A percentile compares a stretch with the other conserved stretches of the same genome.
These are phyloP conservation scores for Neophaeococcomyces mojaviensis DNA, from an alignment of 2,329 filamentous ascomycete genomes.

Conservation along the genomic window DNA sequence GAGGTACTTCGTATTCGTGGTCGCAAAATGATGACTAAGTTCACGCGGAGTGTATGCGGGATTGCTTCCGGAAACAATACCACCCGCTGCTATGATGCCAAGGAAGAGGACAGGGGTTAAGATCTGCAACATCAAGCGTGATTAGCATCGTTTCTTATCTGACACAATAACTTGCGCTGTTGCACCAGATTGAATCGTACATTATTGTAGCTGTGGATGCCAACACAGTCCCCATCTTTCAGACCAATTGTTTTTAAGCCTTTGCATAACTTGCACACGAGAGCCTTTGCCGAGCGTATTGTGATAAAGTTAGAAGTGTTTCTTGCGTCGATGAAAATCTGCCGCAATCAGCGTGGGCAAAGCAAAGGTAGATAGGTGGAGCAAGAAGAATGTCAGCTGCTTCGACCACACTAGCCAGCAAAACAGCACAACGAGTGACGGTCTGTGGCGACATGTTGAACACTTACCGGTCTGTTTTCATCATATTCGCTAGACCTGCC, in stretches of 20 bases:
- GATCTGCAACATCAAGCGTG: conserved; percentile 24
- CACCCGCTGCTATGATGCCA: conserved; percentile 39
- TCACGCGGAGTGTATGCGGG: conserved; percentile 40
- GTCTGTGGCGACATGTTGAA: conserved; percentile 6
- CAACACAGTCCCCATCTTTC: conserved; percentile 35
- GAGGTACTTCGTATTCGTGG: conserved; percentile 40
- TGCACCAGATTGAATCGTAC: conserved; percentile 25
- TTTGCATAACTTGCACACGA: conserved; percentile 34
- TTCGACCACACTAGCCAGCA: too few relatives aligned
- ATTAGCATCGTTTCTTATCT: conserved; percentile 1
- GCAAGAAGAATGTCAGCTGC: too few relatives aligned
- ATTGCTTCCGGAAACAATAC: conserved; percentile 46
- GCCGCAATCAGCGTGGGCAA: neutral
- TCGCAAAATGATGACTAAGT: conserved; percentile 39
- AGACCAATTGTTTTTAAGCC: conserved; percentile 34
- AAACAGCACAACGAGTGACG: too few relatives aligned
- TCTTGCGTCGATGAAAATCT: conserved; percentile 37
- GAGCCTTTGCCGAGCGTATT: conserved; percentile 27
- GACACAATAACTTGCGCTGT: neutral
- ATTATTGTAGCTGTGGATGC: conserved; percentile 36
- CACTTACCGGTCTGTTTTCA: conserved; percentile 26
- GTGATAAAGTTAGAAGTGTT: conserved; percentile 32
- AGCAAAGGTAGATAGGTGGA: neutral
- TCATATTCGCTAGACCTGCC: conserved; percentile 30
- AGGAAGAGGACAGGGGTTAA: conserved; percentile 34